Percentiles rank a stretch among this genome's conserved stretches.
phyloP scores from a whole-genome alignment of 2,329 filamentous ascomycete species.

The Clonostachys rosea region DNA sequence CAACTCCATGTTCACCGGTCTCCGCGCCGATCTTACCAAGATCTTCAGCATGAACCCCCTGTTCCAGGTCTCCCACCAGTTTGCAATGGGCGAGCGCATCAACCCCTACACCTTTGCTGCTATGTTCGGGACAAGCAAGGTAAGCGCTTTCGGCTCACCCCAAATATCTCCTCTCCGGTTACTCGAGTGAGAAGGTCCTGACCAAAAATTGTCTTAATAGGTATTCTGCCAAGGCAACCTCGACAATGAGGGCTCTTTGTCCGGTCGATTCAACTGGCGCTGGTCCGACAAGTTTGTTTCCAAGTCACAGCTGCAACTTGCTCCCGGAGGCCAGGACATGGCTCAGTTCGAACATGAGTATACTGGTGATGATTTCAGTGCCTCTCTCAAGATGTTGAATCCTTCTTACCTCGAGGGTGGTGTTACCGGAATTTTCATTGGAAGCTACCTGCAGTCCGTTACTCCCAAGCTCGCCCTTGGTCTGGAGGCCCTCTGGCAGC shows the following conservation, averaged over 20 bases:
- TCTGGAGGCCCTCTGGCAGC: conserved; percentile 91
- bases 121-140: conserved; percentile 89
- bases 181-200: too few relatives aligned
- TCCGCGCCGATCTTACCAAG: conserved; percentile 95
- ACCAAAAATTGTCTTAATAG: conserved; percentile 36
- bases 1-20: conserved; percentile 94
- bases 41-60: conserved; percentile 88
- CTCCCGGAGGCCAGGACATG: conserved; percentile 78
- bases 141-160: conserved; percentile 27
- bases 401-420: conserved; percentile 91
- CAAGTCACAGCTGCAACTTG: conserved; percentile 84
- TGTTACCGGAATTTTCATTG: conserved; percentile 91
- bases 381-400: conserved; percentile 89
- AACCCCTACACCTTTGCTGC: conserved; percentile 94
- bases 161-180: too few relatives aligned
- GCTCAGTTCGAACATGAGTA: conserved; percentile 95
- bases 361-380: conserved; percentile 86
- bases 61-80: conserved; percentile 96
- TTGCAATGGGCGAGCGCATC: conserved; percentile 88
- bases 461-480: conserved; percentile 84
- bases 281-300: conserved; percentile 77
- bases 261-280: conserved; percentile 88
- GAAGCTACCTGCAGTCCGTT: conserved; percentile 90
- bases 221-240: conserved; percentile 93
- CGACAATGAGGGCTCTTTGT: conserved; percentile 86